phyloP scores from a whole-genome alignment of 2,329 filamentous ascomycete genomes.

The Sporothrix protearum region DNA sequence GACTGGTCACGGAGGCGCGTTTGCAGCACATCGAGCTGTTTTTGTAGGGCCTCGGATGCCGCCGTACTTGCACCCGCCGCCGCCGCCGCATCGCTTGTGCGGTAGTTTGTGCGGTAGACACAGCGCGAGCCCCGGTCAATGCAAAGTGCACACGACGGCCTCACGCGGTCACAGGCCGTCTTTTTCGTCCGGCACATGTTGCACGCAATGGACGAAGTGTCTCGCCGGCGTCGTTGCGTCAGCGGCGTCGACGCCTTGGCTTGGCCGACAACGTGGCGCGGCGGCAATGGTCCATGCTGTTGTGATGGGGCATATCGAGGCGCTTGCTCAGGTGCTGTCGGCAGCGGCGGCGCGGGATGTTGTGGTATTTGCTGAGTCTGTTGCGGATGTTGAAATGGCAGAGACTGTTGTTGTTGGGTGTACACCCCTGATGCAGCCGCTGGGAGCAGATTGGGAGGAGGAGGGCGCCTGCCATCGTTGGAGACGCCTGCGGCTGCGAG shows the following conservation, averaged over 20 bases:
- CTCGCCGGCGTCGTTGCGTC: slow-evolving; percentile 13
- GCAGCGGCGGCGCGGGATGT: background rate
- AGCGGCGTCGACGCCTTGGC: background rate
- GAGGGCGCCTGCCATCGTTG: background rate
- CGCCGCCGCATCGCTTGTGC: background rate
- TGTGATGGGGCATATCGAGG: background rate
- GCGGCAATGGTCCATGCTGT: background rate
- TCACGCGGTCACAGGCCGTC: slow-evolving; percentile 17
- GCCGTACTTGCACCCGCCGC: too few species aligned
- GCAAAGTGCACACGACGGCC: slow-evolving; percentile 21
- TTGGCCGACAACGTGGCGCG: background rate
- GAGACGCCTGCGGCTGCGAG: background rate
- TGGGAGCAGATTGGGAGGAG: background rate
- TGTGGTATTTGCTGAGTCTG: background rate
- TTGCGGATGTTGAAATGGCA: too few species aligned
- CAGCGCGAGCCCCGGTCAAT: slow-evolving; percentile 16
- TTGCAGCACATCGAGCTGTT: background rate
- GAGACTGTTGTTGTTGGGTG: background rate
- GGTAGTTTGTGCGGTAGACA: slow-evolving; percentile 20
- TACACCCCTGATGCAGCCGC: background rate
- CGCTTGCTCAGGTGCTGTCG: background rate
- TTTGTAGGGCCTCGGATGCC: background rate
- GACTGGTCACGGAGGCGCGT: background rate
- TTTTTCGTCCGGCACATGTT: slow-evolving; percentile 24
- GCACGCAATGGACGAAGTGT: slow-evolving; percentile 22